Evolutionary conservation across 768 basidiomycete genomes (phyloP), one percentile per base, ranked within the genome.

Genomic region (Hygrocybe coccinea): DNA sequence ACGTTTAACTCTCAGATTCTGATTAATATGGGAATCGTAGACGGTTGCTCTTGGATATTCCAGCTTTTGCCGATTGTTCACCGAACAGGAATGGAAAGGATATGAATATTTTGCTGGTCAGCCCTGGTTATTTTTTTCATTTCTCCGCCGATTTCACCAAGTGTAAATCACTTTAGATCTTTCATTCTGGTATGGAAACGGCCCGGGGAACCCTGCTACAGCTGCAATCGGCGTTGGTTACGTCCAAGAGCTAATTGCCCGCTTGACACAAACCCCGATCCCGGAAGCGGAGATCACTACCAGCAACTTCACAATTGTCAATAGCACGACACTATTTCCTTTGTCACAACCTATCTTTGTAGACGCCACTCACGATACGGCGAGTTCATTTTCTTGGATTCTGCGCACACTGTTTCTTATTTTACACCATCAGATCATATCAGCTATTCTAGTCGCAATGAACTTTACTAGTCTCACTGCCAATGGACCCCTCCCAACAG

Each of bases 1-100:
- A 6, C n/a, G n/a, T n/a, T 21, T 46, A 37, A 19, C 5, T 7
- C 25, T 33, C 19, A 36, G 14, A 21, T 44, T 33, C 21, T 52
- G 29, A 56, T 37, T 39, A 35, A 33, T 47, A 12, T 6, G 8
- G 33, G 39, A 29, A 10, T 14, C 37, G n/a, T 50, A 89, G 84
- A 88, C 89, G 25, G 89, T 91, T 44, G 79, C 87, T 0, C 80
- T 91, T 5, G 88, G 87, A 1, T 89, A 83, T 63, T 89, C 88
- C 9, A 73, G 76, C 38, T 92, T 91, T 67, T 92, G 89, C 58
- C 80, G 78, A 41, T 68, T 91, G 12, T 92, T 92, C 68, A 88
- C 87, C 0, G 78, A 87, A 62, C 82, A 85, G 33, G 90, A 91
- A 65, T 92, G 89, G 89, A 78, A 84, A 62, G 84, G 84, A 0